Conservation (phyloP, 176 grass and related monocot genomes). For the Coix lacrymajobi region DNA sequence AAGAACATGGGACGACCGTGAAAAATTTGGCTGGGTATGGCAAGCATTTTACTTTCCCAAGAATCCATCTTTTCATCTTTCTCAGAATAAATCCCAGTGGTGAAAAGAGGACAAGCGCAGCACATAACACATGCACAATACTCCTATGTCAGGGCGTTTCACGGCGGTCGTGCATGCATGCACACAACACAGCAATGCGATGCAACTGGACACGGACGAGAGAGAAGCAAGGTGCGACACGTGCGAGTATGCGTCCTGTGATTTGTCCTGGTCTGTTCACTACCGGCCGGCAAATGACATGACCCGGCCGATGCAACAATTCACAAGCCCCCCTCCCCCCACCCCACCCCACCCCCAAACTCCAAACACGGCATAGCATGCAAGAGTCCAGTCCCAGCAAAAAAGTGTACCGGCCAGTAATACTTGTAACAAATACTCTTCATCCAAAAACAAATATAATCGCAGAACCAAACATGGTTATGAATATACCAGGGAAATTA, state of each 20-base stretch:
- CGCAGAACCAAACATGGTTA: no score
- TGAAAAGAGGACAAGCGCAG: background rate
- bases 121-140: background rate
- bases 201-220: background rate
- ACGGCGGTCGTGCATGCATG: no score
- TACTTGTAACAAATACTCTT: background rate
- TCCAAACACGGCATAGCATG: background rate
- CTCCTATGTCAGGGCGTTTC: background rate
- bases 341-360: background rate
- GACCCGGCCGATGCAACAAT: background rate
- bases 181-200: background rate
- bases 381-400: background rate
- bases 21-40: background rate
- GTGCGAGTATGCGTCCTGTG: background rate
- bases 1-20: background rate
- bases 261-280: background rate
- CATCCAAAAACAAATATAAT: no score
- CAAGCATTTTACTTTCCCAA: slow-evolving; percentile 18
- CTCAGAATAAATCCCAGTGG: background rate
- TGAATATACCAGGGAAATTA: no score
- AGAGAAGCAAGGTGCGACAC: slow-evolving; percentile 2
- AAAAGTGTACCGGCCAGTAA: background rate
- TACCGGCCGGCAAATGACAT: background rate
- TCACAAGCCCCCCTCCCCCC: background rate
- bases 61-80: slow-evolving; percentile 16